Conservation (phyloP, 495 filamentous ascomycete genomes). For the Annulohypoxylon maeteangense region DNA sequence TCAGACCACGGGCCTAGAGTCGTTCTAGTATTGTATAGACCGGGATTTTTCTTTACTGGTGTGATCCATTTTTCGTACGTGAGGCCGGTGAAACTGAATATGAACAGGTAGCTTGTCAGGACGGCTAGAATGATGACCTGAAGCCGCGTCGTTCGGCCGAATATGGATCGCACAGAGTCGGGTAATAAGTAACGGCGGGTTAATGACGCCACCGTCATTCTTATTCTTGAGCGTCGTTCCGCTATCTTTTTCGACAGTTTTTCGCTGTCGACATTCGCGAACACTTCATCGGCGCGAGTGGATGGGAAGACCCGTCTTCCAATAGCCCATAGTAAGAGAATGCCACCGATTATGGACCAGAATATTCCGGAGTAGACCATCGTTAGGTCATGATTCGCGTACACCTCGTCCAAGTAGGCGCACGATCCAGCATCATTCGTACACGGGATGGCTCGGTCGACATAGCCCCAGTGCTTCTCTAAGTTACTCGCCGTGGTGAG, state of each 20-base stretch:
- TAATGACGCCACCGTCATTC: slow-evolving; percentile 42
- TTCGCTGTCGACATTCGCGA: slow-evolving; percentile 48
- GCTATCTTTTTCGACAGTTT: slow-evolving; percentile 23
- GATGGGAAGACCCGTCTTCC: slow-evolving; percentile 47
- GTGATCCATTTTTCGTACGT: slow-evolving; percentile 68
- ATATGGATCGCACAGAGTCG: slow-evolving; percentile 47
- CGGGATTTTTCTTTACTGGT: slow-evolving; percentile 60
- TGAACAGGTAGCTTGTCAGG: slow-evolving; percentile 64
- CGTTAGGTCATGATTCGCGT: slow-evolving; percentile 65
- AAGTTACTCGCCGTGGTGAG: slow-evolving; percentile 52
- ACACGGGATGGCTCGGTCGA: slow-evolving; percentile 65
- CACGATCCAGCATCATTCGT: slow-evolving; percentile 69
- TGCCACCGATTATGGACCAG: slow-evolving; percentile 65
- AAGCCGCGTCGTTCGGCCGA: slow-evolving; percentile 54
- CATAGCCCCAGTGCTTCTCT: slow-evolving; percentile 72
- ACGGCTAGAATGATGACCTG: slow-evolving; percentile 58
- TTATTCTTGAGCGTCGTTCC: slow-evolving; percentile 38
- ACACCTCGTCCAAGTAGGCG: slow-evolving; percentile 71
- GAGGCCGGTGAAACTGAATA: slow-evolving; percentile 72
- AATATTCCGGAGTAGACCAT: slow-evolving; percentile 72
- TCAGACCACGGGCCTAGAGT: slow-evolving; percentile 70
- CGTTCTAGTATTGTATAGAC: slow-evolving; percentile 65
- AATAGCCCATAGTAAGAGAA: slow-evolving; percentile 63
- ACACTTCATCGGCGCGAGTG: slow-evolving; percentile 47
- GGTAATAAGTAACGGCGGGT: slow-evolving; percentile 60